Evolutionary conservation across 345 rosid species (phyloP).

Genomic region (Camelina hispida): DNA sequence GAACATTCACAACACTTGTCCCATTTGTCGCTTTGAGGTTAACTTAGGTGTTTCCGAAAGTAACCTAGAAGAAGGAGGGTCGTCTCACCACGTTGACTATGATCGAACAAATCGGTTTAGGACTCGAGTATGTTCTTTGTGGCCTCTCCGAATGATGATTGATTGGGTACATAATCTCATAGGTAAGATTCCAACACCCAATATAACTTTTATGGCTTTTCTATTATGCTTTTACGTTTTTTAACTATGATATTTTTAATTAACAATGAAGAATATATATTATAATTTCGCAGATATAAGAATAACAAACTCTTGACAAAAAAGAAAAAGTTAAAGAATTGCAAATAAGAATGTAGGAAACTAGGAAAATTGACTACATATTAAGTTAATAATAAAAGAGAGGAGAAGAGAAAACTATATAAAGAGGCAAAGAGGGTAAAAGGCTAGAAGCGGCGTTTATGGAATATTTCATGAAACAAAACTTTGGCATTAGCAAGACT

Average conservation of each 20-base stretch:
- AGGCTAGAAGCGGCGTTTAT: background rate
- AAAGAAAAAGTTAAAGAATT: background rate
- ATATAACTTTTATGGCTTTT: conserved; percentile 38
- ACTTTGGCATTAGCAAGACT: background rate
- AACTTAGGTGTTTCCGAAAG: conserved; percentile 11
- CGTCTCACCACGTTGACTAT: background rate
- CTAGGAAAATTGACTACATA: conserved; percentile 5
- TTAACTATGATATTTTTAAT: background rate
- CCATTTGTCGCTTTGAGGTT: conserved; percentile 64
- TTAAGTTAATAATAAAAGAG: conserved; percentile 9
- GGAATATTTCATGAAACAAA: conserved; percentile 8
- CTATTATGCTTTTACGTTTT: conserved; percentile 29
- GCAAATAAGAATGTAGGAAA: conserved; percentile 2
- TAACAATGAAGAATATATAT: background rate
- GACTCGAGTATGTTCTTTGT: conserved; percentile 18
- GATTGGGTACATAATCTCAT: conserved; percentile 40
- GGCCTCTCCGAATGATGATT: conserved; percentile 36
- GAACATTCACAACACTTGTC: conserved; percentile 71
- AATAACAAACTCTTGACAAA: conserved; percentile 21
- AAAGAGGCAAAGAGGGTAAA: background rate
- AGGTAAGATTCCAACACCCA: conserved; percentile 29
- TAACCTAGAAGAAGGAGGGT: background rate
- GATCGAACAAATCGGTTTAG: conserved; percentile 26
- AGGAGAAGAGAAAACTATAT: background rate
- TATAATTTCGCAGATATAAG: conserved; percentile 7